Base-by-base conservation (phyloP, 2,329 filamentous ascomycete genomes). In the Claviceps pazoutovae region DNA sequence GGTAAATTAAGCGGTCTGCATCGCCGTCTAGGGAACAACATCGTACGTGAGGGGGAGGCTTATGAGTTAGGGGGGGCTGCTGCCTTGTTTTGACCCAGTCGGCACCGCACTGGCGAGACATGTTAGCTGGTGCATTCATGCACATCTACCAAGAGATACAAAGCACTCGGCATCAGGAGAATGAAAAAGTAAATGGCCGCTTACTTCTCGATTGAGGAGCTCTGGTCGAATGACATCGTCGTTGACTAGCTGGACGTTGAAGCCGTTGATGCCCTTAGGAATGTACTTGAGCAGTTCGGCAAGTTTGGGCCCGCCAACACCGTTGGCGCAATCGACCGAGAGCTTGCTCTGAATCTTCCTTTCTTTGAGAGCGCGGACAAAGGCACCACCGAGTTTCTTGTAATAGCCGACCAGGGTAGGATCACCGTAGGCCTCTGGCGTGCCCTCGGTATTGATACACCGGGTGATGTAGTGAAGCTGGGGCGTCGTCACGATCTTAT, bases 71-170 rank as follows among this genome's bases (percentile, higher is more conserved):
- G 49, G 93, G 93, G 54, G 88, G 86, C 57, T 89, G 82, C 73
- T 98, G 93, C 70, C 88, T 88, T 17, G 93, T 97, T 74, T 98
- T 98, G 69, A 98, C 93, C 61, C 82, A 97, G 70, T 98, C 93
- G 63, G 93, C 93, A 67, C 93, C 93, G 64, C 87, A 95, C 82
- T 94, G 39, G 42, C 16, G 46, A 58, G 56, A 49, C 51, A 48
- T 38, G n/a, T 34, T 54, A 49, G 45, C 19, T 19, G 26, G 7
- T n/a, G 14, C 2, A 14, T 2, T 37, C 30, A 11, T 34, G 30
- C 30, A 34, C 30, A 34, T 34, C 30, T 34, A 34, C 11, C 30
- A 11, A 34, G 30, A 9, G 30, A 34, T 34, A 34, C 9, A 34
- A 34, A 11, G 3, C 30, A 41, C 38, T 17, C n/a, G n/a, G n/a